Percentiles rank a stretch among this genome's conserved stretches.
These are phyloP conservation scores for Coemansia sp. DNA, from an alignment of 192 early-diverging fungal genomes.

Conservation along the genomic window DNA sequence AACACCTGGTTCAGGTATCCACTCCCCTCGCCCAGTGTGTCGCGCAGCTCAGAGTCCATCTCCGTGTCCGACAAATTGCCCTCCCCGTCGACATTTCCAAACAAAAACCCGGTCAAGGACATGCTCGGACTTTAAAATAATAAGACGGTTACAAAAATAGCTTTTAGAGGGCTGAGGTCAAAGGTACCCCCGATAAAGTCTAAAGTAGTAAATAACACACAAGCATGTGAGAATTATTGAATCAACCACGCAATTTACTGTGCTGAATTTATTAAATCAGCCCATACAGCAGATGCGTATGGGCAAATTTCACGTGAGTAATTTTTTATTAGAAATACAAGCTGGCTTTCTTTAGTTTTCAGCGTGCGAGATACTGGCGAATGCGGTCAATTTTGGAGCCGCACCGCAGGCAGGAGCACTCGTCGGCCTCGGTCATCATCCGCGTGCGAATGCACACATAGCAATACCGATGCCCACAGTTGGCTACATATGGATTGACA, in stretches of 20 bases:
- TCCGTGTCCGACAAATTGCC: conserved; percentile 70
- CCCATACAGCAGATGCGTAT: background rate
- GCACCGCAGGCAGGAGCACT: conserved; percentile 78
- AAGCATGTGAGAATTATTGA: background rate
- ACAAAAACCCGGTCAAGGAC: conserved; percentile 75
- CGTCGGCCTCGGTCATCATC: conserved; percentile 67
- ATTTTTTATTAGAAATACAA: too few relatives aligned
- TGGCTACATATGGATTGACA: conserved; percentile 70
- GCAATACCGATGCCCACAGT: conserved; percentile 86
- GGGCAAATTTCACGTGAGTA: background rate
- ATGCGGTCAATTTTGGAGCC: conserved; percentile 64
- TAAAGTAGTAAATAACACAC: background rate
- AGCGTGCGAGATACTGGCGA: conserved; percentile 16
- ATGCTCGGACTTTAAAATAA: too few relatives aligned
- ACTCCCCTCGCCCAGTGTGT: conserved; percentile 37
- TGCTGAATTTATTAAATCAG: background rate
- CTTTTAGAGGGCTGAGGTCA: background rate
- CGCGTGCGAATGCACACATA: conserved; percentile 86
- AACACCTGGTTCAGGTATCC: conserved; percentile 31
- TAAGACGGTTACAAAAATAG: background rate
- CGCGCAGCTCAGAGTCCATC: conserved; percentile 54
- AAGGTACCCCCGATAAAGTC: background rate
- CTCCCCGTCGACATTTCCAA: conserved; percentile 88
- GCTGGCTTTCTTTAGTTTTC: background rate
- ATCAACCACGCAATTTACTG: background rate